A percentile compares a stretch with the other conserved stretches of the same genome.
Conservation (phyloP, 805 yeast genomes). For the Yarrowia yakushimensis region DNA sequence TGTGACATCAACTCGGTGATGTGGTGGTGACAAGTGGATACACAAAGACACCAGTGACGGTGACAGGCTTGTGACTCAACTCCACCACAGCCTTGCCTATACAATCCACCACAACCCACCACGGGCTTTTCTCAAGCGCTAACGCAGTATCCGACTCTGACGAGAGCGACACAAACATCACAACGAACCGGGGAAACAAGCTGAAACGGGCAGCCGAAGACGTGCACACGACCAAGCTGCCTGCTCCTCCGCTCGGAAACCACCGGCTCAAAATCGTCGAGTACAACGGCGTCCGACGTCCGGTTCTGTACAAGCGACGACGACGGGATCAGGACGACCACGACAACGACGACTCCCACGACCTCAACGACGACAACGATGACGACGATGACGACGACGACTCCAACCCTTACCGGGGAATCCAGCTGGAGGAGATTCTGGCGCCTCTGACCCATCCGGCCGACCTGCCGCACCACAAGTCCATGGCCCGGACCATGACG, state of each 20-base stretch:
- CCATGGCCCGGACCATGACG: slow-evolving; percentile 63
- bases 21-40: no score
- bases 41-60: no score
- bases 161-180: slow-evolving; percentile 34
- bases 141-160: slow-evolving; percentile 35
- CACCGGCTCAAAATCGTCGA: slow-evolving; percentile 35
- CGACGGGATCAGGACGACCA: slow-evolving; percentile 30
- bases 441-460: slow-evolving; percentile 78
- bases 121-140: neutral
- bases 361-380: slow-evolving; percentile 36
- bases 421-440: slow-evolving; percentile 57
- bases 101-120: no score
- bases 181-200: slow-evolving; percentile 57
- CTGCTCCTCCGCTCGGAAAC: slow-evolving; percentile 32
- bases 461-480: slow-evolving; percentile 69
- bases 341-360: slow-evolving; percentile 10
- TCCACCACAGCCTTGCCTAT: no score
- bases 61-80: no score
- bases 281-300: slow-evolving; percentile 34
- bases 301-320: slow-evolving; percentile 33
- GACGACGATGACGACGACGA: slow-evolving; percentile 30
- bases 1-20: no score
- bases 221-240: slow-evolving; percentile 47
- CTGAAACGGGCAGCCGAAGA: slow-evolving; percentile 48
- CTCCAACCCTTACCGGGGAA: slow-evolving; percentile 46